Evolutionary conservation across 495 filamentous ascomycete genomes (phyloP).

Genomic region (Evansstolkia leycettana): DNA sequence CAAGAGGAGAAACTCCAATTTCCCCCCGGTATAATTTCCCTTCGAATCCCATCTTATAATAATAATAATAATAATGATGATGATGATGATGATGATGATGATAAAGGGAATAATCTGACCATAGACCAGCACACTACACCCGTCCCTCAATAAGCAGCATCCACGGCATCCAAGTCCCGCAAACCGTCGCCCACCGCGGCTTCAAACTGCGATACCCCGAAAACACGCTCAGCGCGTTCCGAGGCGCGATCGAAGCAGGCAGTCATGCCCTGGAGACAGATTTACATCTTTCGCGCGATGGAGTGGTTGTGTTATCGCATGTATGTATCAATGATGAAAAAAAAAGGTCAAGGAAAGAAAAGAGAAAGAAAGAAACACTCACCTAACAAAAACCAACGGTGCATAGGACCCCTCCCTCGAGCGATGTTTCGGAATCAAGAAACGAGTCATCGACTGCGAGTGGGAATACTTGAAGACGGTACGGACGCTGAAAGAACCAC

Average conservation of each 20-base stretch:
- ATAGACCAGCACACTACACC: not conserved
- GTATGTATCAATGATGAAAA: slow-evolving; percentile 34
- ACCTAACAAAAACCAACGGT: no score
- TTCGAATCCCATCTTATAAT: not conserved
- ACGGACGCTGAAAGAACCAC: slow-evolving; percentile 53
- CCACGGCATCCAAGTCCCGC: slow-evolving; percentile 31
- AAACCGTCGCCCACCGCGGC: slow-evolving; percentile 77
- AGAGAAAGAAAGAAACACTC: no score
- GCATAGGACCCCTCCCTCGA: slow-evolving; percentile 59
- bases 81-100: not conserved
- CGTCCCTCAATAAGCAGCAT: not conserved
- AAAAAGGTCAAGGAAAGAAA: no score
- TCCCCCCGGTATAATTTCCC: no score
- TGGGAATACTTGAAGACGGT: slow-evolving; percentile 60
- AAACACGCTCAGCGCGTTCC: slow-evolving; percentile 74
- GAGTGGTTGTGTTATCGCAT: slow-evolving; percentile 75
- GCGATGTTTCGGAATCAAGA: slow-evolving; percentile 62
- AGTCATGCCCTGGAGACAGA: slow-evolving; percentile 82
- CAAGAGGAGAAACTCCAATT: not conserved
- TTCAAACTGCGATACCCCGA: slow-evolving; percentile 71
- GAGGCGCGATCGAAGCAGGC: slow-evolving; percentile 56
- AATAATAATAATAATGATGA: not conserved
- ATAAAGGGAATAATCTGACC: not conserved
- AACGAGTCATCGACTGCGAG: slow-evolving; percentile 61
- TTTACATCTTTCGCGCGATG: slow-evolving; percentile 69